Conservation (phyloP, 345 rosid species). For the Erysimum cheiranthoides region DNA sequence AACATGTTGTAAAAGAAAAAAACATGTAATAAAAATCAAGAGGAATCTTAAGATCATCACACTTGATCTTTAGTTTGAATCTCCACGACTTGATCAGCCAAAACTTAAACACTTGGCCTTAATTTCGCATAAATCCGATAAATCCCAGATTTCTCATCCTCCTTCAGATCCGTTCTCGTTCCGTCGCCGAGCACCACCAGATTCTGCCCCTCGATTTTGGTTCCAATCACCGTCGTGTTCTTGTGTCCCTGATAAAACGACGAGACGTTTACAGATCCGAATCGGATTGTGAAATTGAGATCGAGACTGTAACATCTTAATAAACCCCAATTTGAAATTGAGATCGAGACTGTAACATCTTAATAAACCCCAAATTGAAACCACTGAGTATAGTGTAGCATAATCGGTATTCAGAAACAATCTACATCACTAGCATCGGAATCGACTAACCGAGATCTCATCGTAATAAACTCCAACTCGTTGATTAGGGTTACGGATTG, state of each 20-base stretch:
- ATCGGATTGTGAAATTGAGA: no score
- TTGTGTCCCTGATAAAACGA: constrained; percentile 83
- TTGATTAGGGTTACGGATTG: constrained; percentile 68
- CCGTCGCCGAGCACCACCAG: constrained; percentile 36
- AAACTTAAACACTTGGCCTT: constrained; percentile 58
- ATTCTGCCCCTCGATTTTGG: constrained; percentile 52
- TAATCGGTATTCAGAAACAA: constrained; percentile 5
- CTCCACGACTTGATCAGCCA: constrained; percentile 57
- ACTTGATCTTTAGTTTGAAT: constrained; percentile 60
- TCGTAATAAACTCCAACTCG: constrained; percentile 62
- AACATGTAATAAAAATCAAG: constrained; percentile 1
- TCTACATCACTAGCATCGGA: constrained; percentile 6
- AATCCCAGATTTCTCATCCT: constrained; percentile 49
- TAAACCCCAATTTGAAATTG: no score
- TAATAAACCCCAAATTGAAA: constrained; percentile 1
- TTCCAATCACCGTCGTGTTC: constrained; percentile 44
- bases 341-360: no score
- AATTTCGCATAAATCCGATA: constrained; percentile 59
- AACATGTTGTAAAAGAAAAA: no score
- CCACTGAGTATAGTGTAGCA: neutral
- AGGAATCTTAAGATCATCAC: constrained; percentile 63
- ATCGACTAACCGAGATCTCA: constrained; percentile 46
- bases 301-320: no score
- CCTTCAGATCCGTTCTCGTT: constrained; percentile 32
- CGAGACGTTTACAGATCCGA: constrained; percentile 33